phyloP scores from a whole-genome alignment of 768 basidiomycete species.

The Suillus fuscotomentosus region DNA sequence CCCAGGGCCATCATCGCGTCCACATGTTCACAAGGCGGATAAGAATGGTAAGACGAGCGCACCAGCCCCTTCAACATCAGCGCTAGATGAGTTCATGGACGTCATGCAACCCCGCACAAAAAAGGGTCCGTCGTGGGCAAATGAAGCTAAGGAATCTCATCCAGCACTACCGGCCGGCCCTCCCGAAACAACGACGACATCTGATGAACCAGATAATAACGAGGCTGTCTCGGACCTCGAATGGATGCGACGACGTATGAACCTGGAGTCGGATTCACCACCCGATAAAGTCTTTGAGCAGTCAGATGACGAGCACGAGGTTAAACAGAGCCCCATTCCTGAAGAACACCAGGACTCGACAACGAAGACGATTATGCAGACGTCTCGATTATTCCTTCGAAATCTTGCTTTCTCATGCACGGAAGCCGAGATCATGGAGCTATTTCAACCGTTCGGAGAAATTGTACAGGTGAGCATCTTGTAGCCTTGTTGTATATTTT shows the following conservation, averaged over 20 bases:
- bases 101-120: slow-evolving; percentile 62
- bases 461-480: slow-evolving; percentile 66
- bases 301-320: slow-evolving; percentile 52
- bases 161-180: neutral
- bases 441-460: slow-evolving; percentile 69
- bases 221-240: slow-evolving; percentile 63
- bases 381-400: slow-evolving; percentile 86
- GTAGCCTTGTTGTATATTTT: neutral
- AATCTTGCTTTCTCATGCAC: slow-evolving; percentile 90
- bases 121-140: slow-evolving; percentile 66
- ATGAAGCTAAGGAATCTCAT: slow-evolving; percentile 41
- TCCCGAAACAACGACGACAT: neutral
- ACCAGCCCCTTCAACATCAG: slow-evolving; percentile 23
- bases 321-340: slow-evolving; percentile 5
- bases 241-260: slow-evolving; percentile 70
- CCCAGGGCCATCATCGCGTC: neutral
- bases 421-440: slow-evolving; percentile 60
- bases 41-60: slow-evolving; percentile 9
- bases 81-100: slow-evolving; percentile 65
- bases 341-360: slow-evolving; percentile 29
- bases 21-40: slow-evolving; percentile 21
- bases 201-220: slow-evolving; percentile 11
- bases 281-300: slow-evolving; percentile 58
- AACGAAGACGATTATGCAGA: slow-evolving; percentile 60
- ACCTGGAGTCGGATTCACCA: slow-evolving; percentile 33